Evolutionary conservation across 1,139 yeast genomes (phyloP).

Genomic region (Hanseniaspora gamundiae): DNA sequence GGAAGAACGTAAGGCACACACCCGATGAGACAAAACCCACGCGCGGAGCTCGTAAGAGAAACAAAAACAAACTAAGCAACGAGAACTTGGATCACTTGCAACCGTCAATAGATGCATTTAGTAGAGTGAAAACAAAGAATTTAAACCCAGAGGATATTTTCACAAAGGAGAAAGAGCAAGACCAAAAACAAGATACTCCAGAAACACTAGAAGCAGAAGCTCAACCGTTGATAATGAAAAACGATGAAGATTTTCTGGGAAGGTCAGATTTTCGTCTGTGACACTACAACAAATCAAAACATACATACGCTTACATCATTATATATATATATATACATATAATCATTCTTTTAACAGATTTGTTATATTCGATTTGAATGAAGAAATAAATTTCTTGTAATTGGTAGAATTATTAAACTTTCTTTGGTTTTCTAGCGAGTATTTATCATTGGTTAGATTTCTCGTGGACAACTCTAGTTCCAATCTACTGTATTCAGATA

Average conservation of each 20-base stretch:
- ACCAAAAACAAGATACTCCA: neutral
- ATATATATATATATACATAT: neutral
- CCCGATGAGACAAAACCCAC: neutral
- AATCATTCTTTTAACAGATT: neutral
- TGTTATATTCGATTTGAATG: neutral
- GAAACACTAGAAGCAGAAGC: neutral
- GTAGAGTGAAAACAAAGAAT: no score
- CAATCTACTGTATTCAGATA: constrained; percentile 33
- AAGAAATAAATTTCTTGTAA: neutral
- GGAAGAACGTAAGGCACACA: neutral
- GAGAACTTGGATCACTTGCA: no score
- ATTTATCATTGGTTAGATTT: constrained; percentile 18
- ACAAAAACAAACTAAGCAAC: neutral
- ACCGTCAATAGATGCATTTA: no score
- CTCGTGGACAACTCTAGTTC: constrained; percentile 25
- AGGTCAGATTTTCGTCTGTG: no score
- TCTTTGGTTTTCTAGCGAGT: constrained; percentile 11
- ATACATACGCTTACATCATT: no score
- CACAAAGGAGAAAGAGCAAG: neutral
- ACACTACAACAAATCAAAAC: no score
- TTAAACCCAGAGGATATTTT: neutral
- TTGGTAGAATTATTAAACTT: neutral
- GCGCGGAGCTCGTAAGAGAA: neutral
- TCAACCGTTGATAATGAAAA: neutral
- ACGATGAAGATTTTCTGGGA: no score